Evolutionary conservation across 768 basidiomycete species (phyloP).

Genomic region (Phaeotremella skinneri): DNA sequence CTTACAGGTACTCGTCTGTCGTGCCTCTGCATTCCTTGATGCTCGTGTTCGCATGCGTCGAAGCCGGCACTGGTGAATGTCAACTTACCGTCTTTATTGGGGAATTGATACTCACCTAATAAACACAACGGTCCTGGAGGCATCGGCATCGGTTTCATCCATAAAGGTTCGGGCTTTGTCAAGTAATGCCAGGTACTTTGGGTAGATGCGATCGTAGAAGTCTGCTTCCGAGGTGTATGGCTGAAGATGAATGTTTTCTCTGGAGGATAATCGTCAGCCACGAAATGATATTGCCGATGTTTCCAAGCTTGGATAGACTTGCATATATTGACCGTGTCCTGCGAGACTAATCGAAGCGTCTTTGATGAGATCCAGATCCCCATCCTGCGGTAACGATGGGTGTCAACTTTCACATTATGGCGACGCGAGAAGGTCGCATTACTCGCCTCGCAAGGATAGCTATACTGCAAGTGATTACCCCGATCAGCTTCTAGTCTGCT

Average conservation of each 20-base stretch:
- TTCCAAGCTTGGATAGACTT: slow-evolving; percentile 5
- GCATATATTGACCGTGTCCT: slow-evolving; percentile 78
- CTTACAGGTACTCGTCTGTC: slow-evolving; percentile 72
- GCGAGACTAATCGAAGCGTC: slow-evolving; percentile 81
- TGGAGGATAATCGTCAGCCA: slow-evolving; percentile 14
- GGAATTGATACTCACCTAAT: slow-evolving; percentile 64
- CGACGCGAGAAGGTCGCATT: slow-evolving; percentile 11
- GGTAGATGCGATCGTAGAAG: slow-evolving; percentile 74
- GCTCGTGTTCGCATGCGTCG: slow-evolving; percentile 91
- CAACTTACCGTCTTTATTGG: neutral
- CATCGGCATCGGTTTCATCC: slow-evolving; percentile 59
- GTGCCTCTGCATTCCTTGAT: slow-evolving; percentile 85
- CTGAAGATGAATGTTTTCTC: slow-evolving; percentile 65
- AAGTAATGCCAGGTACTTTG: slow-evolving; percentile 65
- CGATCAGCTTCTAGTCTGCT: neutral
- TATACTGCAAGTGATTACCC: slow-evolving; percentile 33
- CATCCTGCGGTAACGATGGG: slow-evolving; percentile 60
- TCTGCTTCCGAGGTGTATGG: slow-evolving; percentile 68
- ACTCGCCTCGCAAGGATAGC: slow-evolving; percentile 80
- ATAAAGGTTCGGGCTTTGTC: slow-evolving; percentile 70
- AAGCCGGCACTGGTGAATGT: slow-evolving; percentile 70
- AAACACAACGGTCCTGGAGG: slow-evolving; percentile 73
- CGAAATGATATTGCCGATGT: neutral
- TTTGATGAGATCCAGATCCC: slow-evolving; percentile 71
- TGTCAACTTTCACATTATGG: neutral